Percentiles rank a stretch among this genome's conserved stretches.
phyloP scores from a whole-genome alignment of 2,329 filamentous ascomycete genomes.

The Aureobasidium musti region DNA sequence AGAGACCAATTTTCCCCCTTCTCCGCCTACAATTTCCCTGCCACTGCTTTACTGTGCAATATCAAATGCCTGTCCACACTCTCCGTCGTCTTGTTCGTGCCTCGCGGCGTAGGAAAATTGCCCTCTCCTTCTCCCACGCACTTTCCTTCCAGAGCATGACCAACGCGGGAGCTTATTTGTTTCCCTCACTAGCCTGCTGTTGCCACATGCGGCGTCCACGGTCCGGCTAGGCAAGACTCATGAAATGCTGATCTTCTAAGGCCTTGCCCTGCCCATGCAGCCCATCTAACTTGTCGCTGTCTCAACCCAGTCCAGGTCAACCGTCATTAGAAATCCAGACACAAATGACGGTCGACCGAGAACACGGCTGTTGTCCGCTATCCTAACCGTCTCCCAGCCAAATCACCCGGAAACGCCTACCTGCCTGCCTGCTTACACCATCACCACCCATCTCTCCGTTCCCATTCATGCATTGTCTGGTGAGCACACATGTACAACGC shows the following conservation, averaged over 20 bases:
- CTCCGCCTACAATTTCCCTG: conserved; percentile 11
- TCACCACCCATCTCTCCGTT: background rate
- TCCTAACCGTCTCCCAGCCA: conserved; percentile 22
- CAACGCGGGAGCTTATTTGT: conserved; percentile 13
- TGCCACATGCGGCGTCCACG: conserved; percentile 25
- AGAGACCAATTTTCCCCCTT: conserved; percentile 7
- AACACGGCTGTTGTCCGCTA: conserved; percentile 6
- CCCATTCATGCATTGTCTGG: background rate
- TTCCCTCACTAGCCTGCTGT: background rate
- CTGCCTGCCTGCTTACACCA: conserved; percentile 13
- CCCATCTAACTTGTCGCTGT: conserved; percentile 1
- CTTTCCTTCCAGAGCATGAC: conserved; percentile 1
- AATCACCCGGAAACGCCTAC: conserved; percentile 1
- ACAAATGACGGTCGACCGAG: conserved; percentile 5
- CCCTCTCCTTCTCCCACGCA: background rate
- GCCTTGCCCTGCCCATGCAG: conserved; percentile 6
- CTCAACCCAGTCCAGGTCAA: conserved; percentile 3
- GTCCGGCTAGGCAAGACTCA: conserved; percentile 18
- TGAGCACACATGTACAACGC: conserved; percentile 19
- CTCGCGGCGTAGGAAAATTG: background rate
- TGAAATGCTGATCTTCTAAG: conserved; percentile 4
- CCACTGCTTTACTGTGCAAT: background rate
- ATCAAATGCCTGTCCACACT: too few species aligned
- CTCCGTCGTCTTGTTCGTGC: background rate
- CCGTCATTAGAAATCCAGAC: conserved; percentile 17